Percentiles rank a stretch among this genome's conserved stretches.
These are phyloP conservation scores for Dendrobium catenatum DNA, from an alignment of 106 monocot species.

Conservation along the genomic window DNA sequence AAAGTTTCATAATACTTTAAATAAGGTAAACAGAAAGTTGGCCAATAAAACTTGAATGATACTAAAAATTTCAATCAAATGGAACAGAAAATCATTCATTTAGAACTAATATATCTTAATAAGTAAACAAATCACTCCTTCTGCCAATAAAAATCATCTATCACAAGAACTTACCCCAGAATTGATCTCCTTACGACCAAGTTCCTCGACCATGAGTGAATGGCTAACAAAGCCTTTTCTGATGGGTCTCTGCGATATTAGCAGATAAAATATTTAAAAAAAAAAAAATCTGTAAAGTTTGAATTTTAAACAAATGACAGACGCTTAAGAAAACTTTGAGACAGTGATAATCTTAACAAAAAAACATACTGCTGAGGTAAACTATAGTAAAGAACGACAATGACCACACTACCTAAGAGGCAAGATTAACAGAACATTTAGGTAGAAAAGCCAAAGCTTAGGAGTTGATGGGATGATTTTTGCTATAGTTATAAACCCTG, in stretches of 20 bases:
- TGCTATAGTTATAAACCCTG: neutral
- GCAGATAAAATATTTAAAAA: neutral
- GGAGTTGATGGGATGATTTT: neutral
- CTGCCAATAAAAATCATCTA: neutral
- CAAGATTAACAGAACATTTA: neutral
- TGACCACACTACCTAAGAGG: neutral
- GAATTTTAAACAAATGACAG: neutral
- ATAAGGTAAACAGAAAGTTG: neutral
- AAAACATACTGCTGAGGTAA: neutral
- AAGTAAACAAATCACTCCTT: neutral
- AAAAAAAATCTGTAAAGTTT: too few relatives aligned
- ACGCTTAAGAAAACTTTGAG: neutral
- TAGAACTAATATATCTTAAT: neutral
- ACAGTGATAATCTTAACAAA: neutral
- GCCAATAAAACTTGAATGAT: neutral
- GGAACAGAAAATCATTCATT: conserved; percentile 3
- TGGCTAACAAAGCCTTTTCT: conserved; percentile 77
- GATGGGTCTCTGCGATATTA: conserved; percentile 58
- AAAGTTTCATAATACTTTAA: too few relatives aligned
- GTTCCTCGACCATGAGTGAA: conserved; percentile 73
- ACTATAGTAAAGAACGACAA: neutral
- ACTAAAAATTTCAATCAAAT: neutral
- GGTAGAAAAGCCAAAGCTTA: neutral
- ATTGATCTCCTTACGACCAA: conserved; percentile 51
- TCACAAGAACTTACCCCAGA: conserved; percentile 37